Base-by-base conservation (phyloP, 345 rosid genomes). In the Chamaenerion angustifolium region DNA sequence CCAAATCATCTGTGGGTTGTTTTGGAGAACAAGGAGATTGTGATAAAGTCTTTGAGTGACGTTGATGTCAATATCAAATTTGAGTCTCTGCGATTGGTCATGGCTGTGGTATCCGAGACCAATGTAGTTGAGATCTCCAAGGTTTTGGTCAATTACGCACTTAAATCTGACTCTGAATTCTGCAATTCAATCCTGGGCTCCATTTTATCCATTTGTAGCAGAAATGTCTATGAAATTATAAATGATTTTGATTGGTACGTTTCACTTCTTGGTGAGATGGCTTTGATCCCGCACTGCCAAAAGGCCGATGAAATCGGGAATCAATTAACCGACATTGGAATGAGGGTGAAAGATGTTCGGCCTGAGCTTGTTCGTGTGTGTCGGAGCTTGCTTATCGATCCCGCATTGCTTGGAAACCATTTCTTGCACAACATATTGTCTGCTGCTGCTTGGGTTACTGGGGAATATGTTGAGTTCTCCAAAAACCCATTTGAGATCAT, bases 371-470 rank as follows among this genome's bases (percentile, higher is more conserved):
- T 88, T 62, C 71, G 64, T 15, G 78, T 92, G 53, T 60, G 76
- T 63, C 84, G 90, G 56, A 77, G 75, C 31, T 67, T 92, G 66
- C 68, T 92, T 42, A 88, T 88, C 59, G 99, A 92, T 76, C 99
- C 99, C 57, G 96, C 99, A 21, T 77, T 92, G 64, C 95, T 92
- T 58, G 95, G 95, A 25, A 82, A 85, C 63, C 76, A 72, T 42
- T 84, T 65, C 72, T 63, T 88, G 82, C 81, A 80, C 57, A 72
- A 79, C 14, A 70, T 88, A 58, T 64, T 88, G 66, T 84, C 84
- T 11, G 95, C 96, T 57, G 88, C 96, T 64, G 90, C 99, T 48
- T 92, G 99, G 96, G 71, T 76, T 6, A 82, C 83, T 10, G 99
- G 96, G 43, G 96, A 88, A 50, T 92, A 80, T 62, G 79, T 85